Evolutionary conservation across 2,329 filamentous ascomycete genomes (phyloP), one percentile per base, ranked within the genome.

Genomic region (Cercospora sojina): DNA sequence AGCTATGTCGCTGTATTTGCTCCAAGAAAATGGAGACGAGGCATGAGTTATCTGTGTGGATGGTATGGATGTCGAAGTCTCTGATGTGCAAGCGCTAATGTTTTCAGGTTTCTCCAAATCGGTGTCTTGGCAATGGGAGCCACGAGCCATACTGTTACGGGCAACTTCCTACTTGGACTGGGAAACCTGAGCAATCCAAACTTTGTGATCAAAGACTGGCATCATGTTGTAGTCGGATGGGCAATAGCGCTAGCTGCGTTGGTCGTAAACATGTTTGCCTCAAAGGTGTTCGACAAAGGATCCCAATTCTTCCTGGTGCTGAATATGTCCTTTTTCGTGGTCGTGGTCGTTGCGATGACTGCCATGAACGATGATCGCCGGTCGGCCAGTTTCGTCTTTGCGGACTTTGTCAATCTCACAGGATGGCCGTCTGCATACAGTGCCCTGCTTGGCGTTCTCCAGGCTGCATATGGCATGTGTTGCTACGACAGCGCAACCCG

Each of bases 1-100:
- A 83, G 80, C 0, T 86, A 86, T 85, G 85, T 86, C 16, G 84
- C 84, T 3, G 82, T 86, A 1, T 77, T 87, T 6, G 83, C 85
- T 5, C 85, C 85, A 2, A 80, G 78, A 6, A 80, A 76, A 23
- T 77, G 47, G 38, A 64, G 62, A 6, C 57, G 68, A 59, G 65
- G 64, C 5, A 59, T 68, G 16, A 67, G 75, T 18, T 80, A 80
- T 66, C 70, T 80, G 23, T 80, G 79, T 60, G 79, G 79, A 18
- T 80, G 78, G 70, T 71, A 38, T 6, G 29, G 13, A 31, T 16
- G n/a, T 53, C 25, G 38, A 16, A 5, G 31, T 9, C 31, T 32
- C 31, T 32, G 31, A 18, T 3, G 7, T 47, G 31, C 13, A 6
- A 18, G 18, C 25, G 38, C 58, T 60, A 5, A 60, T 7, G 3